Evolutionary conservation across 192 early-diverging fungal species (phyloP).

Genomic region (Coemansia sp.): DNA sequence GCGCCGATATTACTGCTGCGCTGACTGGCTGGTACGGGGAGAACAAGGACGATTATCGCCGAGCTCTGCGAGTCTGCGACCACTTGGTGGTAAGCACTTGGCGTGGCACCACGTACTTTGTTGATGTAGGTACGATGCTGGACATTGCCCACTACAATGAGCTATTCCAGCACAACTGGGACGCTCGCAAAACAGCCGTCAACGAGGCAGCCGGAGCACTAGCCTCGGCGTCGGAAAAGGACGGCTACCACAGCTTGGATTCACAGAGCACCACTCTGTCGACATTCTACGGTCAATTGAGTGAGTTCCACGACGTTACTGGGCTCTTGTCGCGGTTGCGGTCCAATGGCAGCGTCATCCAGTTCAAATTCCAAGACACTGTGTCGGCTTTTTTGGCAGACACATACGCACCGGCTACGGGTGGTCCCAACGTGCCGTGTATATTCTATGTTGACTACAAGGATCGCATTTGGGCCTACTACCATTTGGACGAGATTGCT

Average conservation of each 20-base stretch:
- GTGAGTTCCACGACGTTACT: constrained; percentile 36
- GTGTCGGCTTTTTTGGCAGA: constrained; percentile 51
- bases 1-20: constrained; percentile 32
- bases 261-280: constrained; percentile 16
- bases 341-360: constrained; percentile 47
- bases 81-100: constrained; percentile 52
- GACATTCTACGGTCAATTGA: constrained; percentile 27
- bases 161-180: constrained; percentile 40
- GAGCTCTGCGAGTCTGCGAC: constrained; percentile 36
- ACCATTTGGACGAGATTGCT: constrained; percentile 51
- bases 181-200: constrained; percentile 12
- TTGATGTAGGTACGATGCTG: constrained; percentile 43
- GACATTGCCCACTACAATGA: constrained; percentile 51
- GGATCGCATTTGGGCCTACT: constrained; percentile 54
- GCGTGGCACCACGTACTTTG: constrained; percentile 52
- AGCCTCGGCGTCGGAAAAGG: constrained; percentile 19
- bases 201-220: constrained; percentile 14
- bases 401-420: constrained; percentile 50
- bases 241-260: constrained; percentile 15
- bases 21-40: constrained; percentile 51
- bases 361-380: constrained; percentile 55
- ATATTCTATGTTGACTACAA: constrained; percentile 56
- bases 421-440: constrained; percentile 54
- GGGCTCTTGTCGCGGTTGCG: constrained; percentile 47
- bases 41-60: constrained; percentile 37